Evolutionary conservation across 495 filamentous ascomycete genomes (phyloP).

Genomic region (Margaritispora aquatica): DNA sequence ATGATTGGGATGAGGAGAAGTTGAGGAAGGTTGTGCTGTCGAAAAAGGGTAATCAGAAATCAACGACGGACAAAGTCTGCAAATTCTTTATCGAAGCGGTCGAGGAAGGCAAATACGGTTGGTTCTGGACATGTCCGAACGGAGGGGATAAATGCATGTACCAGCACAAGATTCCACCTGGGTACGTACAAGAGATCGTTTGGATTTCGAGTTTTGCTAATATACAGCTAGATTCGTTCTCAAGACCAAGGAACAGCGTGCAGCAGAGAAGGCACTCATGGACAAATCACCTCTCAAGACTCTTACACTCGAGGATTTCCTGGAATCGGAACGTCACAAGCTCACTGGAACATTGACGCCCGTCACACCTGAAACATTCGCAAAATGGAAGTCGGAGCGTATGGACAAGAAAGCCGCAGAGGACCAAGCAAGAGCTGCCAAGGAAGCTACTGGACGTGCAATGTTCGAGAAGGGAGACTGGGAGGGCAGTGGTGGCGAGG

Average conservation of each 20-base stretch:
- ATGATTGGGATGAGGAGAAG: constrained; percentile 97
- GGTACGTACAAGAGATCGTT: constrained; percentile 46
- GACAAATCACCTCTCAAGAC: constrained; percentile 95
- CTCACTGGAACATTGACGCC: constrained; percentile 86
- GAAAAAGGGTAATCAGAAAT: constrained; percentile 95
- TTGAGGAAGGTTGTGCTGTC: constrained; percentile 81
- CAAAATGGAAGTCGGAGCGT: constrained; percentile 87
- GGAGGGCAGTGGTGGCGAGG: constrained; percentile 64
- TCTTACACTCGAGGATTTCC: constrained; percentile 92
- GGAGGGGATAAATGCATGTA: constrained; percentile 98
- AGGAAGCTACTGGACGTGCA: constrained; percentile 90
- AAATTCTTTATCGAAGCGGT: constrained; percentile 98
- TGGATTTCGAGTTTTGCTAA: constrained; percentile 22
- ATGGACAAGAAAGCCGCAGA: constrained; percentile 94
- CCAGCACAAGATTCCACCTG: constrained; percentile 87
- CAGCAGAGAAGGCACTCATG: constrained; percentile 93
- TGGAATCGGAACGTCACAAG: constrained; percentile 91
- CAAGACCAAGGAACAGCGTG: constrained; percentile 95
- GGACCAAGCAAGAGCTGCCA: constrained; percentile 76
- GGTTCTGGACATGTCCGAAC: constrained; percentile 98
- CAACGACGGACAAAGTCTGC: constrained; percentile 97
- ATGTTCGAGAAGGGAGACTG: constrained; percentile 97
- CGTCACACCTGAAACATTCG: constrained; percentile 86
- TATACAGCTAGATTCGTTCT: constrained; percentile 66
- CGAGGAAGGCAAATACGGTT: constrained; percentile 97